These are phyloP conservation scores for Colletotrichum paranaense DNA, from an alignment of 2,329 filamentous ascomycete species.

Conservation along the genomic window DNA sequence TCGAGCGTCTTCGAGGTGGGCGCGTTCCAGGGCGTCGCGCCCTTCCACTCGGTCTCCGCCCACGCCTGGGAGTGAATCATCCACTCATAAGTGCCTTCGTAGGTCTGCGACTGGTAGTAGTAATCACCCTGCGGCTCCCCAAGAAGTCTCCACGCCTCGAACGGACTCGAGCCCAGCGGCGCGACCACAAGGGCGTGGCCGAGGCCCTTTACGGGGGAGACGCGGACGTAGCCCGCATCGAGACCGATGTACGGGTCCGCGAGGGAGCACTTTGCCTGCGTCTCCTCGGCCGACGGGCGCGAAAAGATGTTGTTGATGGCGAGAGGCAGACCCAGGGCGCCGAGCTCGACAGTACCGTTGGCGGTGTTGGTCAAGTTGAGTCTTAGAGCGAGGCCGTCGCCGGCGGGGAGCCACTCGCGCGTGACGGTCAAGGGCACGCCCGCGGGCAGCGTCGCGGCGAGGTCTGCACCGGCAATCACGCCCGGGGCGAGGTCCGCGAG, in stretches of 20 bases:
- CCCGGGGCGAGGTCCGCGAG: conserved; percentile 37
- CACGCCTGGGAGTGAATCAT: conserved; percentile 65
- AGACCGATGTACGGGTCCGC: conserved; percentile 71
- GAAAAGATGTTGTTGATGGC: conserved; percentile 74
- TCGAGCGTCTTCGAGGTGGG: conserved; percentile 58
- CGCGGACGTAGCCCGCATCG: conserved; percentile 67
- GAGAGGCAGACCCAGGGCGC: conserved; percentile 67
- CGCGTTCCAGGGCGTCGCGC: conserved; percentile 62
- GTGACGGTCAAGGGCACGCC: conserved; percentile 56
- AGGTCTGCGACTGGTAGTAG: conserved; percentile 64
- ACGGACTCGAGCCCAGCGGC: conserved; percentile 54
- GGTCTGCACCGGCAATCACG: conserved; percentile 50
- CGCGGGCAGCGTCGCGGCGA: conserved; percentile 54
- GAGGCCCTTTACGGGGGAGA: conserved; percentile 60
- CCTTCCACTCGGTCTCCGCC: conserved; percentile 66
- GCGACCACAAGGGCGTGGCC: conserved; percentile 66
- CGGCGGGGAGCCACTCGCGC: conserved; percentile 61
- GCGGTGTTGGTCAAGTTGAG: conserved; percentile 62
- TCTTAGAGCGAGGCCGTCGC: conserved; percentile 61
- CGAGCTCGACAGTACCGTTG: conserved; percentile 58
- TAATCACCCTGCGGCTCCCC: conserved; percentile 53
- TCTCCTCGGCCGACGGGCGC: conserved; percentile 58
- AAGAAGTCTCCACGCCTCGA: conserved; percentile 68
- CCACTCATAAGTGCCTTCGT: conserved; percentile 72
- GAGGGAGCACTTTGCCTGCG: conserved; percentile 62